Evolutionary conservation across 2,329 filamentous ascomycete genomes (phyloP).

Genomic region (Sporothrix schenckii): DNA sequence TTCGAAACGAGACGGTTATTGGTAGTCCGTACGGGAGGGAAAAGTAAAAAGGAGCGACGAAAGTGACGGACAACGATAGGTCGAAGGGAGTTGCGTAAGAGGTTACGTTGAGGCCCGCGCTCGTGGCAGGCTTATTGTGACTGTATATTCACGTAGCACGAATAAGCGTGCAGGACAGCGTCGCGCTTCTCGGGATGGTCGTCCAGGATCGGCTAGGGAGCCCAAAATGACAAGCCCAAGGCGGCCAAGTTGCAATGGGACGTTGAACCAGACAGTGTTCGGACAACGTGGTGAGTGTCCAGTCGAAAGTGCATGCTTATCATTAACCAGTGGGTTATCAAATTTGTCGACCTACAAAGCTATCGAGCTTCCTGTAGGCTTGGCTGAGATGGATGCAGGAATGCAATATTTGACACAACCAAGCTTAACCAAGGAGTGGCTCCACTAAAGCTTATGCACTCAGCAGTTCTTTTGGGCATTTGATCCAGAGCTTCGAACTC

Average conservation of each 20-base stretch:
- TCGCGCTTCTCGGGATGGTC: conserved; percentile 5
- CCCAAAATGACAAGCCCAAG: neutral
- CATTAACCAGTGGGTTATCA: neutral
- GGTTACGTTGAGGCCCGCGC: neutral
- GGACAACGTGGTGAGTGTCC: neutral
- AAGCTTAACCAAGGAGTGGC: neutral
- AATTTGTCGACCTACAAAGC: too few relatives aligned
- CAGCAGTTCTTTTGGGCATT: neutral
- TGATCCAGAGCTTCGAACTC: neutral
- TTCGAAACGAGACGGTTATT: conserved; percentile 2
- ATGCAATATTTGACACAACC: conserved; percentile 19
- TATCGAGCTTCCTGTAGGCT: neutral
- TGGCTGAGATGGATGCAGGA: neutral
- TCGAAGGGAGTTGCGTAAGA: too few relatives aligned
- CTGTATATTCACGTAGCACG: neutral
- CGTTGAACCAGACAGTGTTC: neutral
- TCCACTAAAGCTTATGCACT: conserved; percentile 20
- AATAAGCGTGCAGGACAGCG: conserved; percentile 10
- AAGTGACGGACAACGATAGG: too few relatives aligned
- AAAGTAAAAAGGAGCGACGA: neutral
- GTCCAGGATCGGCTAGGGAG: neutral
- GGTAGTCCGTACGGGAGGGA: too few relatives aligned
- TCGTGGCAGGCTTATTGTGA: neutral
- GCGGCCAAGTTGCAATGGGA: neutral
- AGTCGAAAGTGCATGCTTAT: neutral